phyloP scores from a whole-genome alignment of 2,329 filamentous ascomycete species.

The Penicillium sp. region DNA sequence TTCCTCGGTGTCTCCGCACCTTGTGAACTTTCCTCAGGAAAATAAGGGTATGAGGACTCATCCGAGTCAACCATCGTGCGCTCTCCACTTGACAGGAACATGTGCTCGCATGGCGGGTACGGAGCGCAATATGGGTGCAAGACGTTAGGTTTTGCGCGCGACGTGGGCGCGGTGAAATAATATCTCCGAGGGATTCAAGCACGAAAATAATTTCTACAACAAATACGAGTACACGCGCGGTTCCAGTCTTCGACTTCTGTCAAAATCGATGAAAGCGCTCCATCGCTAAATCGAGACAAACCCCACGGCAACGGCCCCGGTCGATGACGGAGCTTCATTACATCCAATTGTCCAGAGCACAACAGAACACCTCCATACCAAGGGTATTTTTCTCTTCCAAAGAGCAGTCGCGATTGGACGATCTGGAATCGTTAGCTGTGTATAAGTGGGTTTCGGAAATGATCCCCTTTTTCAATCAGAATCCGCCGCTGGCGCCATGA shows the following conservation, averaged over 20 bases:
- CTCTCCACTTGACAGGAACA: not conserved
- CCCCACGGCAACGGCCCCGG: not conserved
- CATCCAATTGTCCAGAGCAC: not conserved
- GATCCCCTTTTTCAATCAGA: not conserved
- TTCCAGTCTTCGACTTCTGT: not conserved
- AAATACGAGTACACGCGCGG: not conserved
- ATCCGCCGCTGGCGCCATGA: not conserved
- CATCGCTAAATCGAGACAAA: not conserved
- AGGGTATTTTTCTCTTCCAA: not conserved
- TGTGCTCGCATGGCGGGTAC: not conserved
- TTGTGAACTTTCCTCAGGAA: not conserved
- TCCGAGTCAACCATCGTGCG: not conserved
- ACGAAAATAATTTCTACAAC: not conserved
- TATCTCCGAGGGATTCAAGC: not conserved
- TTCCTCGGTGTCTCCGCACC: not conserved
- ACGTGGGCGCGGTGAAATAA: not conserved
- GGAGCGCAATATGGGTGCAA: not conserved
- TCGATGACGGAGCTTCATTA: not conserved
- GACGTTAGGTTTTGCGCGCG: not conserved
- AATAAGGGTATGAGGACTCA: not conserved
- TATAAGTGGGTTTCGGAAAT: not conserved
- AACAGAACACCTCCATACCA: not conserved
- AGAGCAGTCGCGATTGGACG: not conserved
- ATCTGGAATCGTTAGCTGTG: not conserved
- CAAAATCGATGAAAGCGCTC: not conserved